Evolutionary conservation across 768 basidiomycete species (phyloP), one percentile per base, ranked within the genome.

Genomic region (Cytidiella melzeri): DNA sequence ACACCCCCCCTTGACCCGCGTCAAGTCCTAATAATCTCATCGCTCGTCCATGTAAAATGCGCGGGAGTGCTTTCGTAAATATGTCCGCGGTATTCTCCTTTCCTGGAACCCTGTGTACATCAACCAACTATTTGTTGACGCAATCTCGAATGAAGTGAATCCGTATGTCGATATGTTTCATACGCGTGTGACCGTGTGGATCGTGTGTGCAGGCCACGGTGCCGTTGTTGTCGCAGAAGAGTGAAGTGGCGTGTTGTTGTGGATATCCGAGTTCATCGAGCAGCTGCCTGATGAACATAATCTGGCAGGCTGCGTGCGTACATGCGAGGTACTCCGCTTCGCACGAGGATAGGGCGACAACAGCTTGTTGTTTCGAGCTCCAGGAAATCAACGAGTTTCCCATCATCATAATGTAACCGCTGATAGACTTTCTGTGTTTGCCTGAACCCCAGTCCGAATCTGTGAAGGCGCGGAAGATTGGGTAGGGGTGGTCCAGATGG

Each of bases 301-400:
- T 60, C 51, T 75, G 61, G 40, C 66, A 57, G 0, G 62, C 50
- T 0, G 67, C 66, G 25, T 71, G 54, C 6, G 60, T 47, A 3
- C 57, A 39, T 0, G 70, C 64, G 26, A 70, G 62, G 51, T 74
- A 73, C 51, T 75, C 70, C 3, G 69, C 63, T 48, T 73, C 67
- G 0, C 63, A 63, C 1, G 68, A 69, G 1, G 68, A 72, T 1
- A 64, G 56, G 0, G 70, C 61, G 1, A 72, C 61, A 2, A 61
- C 57, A 12, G 55, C 48, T 48, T 80, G 77, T 41, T 67, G 61
- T 41, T 66, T 62, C 0, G 68, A 67, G 21, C 57, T 57, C 75
- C 76, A 79, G 3, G 62, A 55, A n/a, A n/a, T n/a, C n/a, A n/a
- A n/a, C n/a, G 5, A 77, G 57, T 2, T 67, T 57, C 4, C 66